Conservation (phyloP, 1,139 yeast species). For the Scheffersomyces titani region DNA sequence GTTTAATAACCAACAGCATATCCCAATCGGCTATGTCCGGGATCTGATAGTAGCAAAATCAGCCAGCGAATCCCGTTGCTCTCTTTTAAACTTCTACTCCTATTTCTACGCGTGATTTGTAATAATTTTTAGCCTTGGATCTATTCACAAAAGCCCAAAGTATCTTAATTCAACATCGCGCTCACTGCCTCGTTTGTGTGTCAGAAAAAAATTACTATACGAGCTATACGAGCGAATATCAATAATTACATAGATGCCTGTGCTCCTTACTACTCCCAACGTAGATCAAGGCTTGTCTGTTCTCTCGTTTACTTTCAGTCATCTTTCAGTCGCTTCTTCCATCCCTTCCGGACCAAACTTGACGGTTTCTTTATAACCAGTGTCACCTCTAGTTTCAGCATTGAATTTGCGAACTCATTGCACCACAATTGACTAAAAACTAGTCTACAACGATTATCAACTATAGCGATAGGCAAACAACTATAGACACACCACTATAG, state of each 20-base stretch:
- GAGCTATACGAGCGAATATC: constrained; percentile 14
- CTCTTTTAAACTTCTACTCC: neutral
- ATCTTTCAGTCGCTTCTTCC: neutral
- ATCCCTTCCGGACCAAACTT: neutral
- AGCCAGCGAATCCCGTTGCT: neutral
- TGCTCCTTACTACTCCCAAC: neutral
- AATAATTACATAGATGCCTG: neutral
- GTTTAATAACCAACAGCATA: neutral
- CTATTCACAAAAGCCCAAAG: neutral
- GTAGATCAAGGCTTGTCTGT: neutral
- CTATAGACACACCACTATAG: neutral
- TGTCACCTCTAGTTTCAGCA: neutral
- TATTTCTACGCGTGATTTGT: neutral
- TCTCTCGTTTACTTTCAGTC: neutral
- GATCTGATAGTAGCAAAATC: neutral
- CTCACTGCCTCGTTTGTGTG: neutral
- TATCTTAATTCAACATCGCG: neutral
- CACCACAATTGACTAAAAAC: neutral
- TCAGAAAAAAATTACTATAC: constrained; percentile 6
- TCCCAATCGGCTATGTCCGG: neutral
- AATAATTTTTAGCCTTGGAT: neutral
- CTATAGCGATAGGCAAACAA: neutral
- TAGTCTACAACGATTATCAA: neutral
- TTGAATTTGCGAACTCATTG: neutral
- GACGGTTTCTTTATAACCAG: neutral